A percentile compares a stretch with the other conserved stretches of the same genome.
Conservation (phyloP, 257 asterid species). For the Ligustrum vulgare region DNA sequence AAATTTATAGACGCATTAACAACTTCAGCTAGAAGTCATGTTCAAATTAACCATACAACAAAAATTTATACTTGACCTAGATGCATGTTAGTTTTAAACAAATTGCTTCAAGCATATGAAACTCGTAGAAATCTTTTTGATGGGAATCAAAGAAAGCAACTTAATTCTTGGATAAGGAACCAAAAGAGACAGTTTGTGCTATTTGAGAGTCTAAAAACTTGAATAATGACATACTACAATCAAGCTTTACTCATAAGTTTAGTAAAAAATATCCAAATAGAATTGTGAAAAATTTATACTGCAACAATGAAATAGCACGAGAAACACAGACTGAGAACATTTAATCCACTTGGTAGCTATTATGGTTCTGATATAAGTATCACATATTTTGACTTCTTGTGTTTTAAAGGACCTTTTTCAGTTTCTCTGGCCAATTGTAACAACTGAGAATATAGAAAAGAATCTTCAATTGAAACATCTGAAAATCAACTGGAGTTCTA, state of each 20-base stretch:
- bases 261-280: background rate
- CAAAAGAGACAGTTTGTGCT: background rate
- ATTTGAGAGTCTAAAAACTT: background rate
- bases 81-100: background rate
- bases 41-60: background rate
- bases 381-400: background rate
- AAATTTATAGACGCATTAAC: background rate
- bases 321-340: background rate
- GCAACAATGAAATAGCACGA: background rate
- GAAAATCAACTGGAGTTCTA: background rate
- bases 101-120: background rate
- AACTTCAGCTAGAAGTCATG: background rate
- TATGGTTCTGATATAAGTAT: background rate
- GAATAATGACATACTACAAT: background rate
- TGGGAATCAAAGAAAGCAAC: background rate
- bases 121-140: background rate
- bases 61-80: slow-evolving; percentile 1
- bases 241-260: background rate
- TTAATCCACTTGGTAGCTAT: background rate
- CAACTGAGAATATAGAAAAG: background rate
- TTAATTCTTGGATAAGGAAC: background rate
- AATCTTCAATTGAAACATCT: background rate
- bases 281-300: background rate
- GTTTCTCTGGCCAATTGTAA: background rate
- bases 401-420: background rate